Conservation (phyloP, 2,329 filamentous ascomycete genomes). For the Fonsecaea erecta region DNA sequence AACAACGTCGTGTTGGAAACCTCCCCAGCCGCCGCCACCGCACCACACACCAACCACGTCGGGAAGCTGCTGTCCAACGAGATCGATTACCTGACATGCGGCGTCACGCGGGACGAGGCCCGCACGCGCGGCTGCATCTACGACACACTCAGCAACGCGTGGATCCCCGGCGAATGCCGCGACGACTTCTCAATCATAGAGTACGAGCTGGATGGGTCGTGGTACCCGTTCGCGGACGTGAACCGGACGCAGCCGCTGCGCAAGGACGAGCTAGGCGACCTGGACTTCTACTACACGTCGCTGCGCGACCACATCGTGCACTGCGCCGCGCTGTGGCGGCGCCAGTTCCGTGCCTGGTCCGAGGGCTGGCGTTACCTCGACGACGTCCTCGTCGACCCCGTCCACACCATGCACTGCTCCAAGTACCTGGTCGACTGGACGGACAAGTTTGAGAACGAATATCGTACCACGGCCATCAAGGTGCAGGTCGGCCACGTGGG, state of each 20-base stretch:
- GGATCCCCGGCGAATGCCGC: background rate
- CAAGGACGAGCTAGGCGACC: constrained; percentile 1
- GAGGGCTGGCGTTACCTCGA: constrained; percentile 8
- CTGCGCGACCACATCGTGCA: constrained; percentile 10
- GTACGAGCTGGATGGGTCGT: constrained; percentile 9
- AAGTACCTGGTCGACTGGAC: constrained; percentile 15
- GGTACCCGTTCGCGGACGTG: constrained; percentile 3
- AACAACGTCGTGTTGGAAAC: background rate
- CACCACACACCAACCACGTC: background rate
- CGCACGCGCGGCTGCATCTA: no score
- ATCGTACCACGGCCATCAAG: constrained; percentile 9
- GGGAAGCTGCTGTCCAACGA: background rate
- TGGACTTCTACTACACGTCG: constrained; percentile 11
- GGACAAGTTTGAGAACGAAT: constrained; percentile 3
- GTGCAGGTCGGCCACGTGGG: constrained; percentile 1
- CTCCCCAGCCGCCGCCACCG: background rate
- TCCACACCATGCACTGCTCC: constrained; percentile 7
- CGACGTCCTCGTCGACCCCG: constrained; percentile 6
- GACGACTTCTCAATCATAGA: constrained; percentile 11
- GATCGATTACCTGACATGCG: constrained; percentile 11
- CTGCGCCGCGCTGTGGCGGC: constrained; percentile 7
- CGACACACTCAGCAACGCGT: no score
- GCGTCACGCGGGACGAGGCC: background rate
- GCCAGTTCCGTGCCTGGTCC: constrained; percentile 1
- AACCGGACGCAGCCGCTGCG: constrained; percentile 3